Base-by-base conservation (phyloP, 2,329 filamentous ascomycete genomes). In the Colletotrichum somersetense region DNA sequence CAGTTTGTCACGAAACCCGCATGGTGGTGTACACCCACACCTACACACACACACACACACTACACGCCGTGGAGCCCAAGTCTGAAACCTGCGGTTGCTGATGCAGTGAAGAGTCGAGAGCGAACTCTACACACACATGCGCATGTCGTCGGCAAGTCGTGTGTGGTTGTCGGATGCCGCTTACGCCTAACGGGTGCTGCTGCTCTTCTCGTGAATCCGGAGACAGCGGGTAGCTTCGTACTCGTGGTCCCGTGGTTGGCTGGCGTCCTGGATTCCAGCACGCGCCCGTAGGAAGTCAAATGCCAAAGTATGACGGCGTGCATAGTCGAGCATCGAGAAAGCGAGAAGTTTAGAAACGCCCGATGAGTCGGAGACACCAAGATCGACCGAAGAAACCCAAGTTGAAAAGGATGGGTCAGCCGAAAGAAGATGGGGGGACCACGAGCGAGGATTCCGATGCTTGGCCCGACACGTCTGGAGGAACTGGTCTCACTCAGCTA, bases 1-100 rank as follows among this genome's bases (percentile, higher is more conserved):
- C 58, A 63, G 61, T 63, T 78, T 77, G 77, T 74, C 76, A 77
- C 78, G 79, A 78, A 78, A 79, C 76, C 76, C 76, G 78, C 76
- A 77, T 77, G n/a, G 46, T 48, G 46, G 46, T 48, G 5, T 18
- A 18, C 14, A 42, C 40, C n/a, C 46, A 48, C 46, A 10, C 42
- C 20, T 18, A 46, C 44, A 20, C 42, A 44, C 42, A 44, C 42
- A 42, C 3, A 40, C 16, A 18, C 40, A 42, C 18, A 44, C 16
- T 44, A 44, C 42, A 20, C 42, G 66, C 53, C 69, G 69, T 72
- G 66, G 69, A 70, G 66, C 59, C 58, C 65, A 38, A 52, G 57
- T 72, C 63, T 72, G 69, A 72, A 72, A 72, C 69, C 62, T 71
- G 56, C 67, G 33, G 66, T 66, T 66, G 61, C 70, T 71, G 70